These are phyloP conservation scores for Diaporthe caulivora DNA, from an alignment of 2,329 filamentous ascomycete genomes.

Conservation along the genomic window DNA sequence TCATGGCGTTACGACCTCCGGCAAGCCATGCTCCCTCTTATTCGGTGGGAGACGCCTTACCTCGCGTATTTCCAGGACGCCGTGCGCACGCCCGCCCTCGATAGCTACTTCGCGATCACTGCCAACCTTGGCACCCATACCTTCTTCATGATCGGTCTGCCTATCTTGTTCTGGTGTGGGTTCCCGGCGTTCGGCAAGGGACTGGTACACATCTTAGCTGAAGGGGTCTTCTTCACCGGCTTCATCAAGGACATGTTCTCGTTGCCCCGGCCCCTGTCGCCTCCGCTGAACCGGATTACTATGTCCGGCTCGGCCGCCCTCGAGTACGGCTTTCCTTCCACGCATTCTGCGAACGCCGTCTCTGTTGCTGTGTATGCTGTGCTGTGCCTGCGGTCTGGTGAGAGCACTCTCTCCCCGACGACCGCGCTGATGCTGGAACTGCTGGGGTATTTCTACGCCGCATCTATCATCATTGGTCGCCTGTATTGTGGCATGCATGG, in stretches of 20 bases:
- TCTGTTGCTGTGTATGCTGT: conserved; percentile 91
- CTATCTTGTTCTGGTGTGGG: conserved; percentile 97
- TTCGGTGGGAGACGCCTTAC: conserved; percentile 95
- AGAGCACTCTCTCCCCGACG: conserved; percentile 70
- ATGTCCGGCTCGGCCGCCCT: conserved; percentile 96
- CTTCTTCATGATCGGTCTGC: conserved; percentile 97
- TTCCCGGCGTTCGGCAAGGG: conserved; percentile 87
- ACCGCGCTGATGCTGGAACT: conserved; percentile 74
- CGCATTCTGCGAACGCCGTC: conserved; percentile 96
- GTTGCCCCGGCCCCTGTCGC: conserved; percentile 90
- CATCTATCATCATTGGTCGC: conserved; percentile 90
- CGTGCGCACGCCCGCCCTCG: conserved; percentile 84
- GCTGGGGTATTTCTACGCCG: conserved; percentile 84
- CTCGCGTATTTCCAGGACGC: conserved; percentile 87
- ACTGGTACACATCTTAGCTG: conserved; percentile 80
- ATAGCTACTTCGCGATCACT: conserved; percentile 96
- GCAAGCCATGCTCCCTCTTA: conserved; percentile 84
- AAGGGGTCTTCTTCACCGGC: conserved; percentile 88
- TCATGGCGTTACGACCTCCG: conserved; percentile 90
- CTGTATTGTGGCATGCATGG: conserved; percentile 99
- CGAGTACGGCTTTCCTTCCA: conserved; percentile 97
- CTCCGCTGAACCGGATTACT: conserved; percentile 92
- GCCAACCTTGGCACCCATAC: conserved; percentile 98
- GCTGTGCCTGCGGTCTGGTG: conserved; percentile 74
- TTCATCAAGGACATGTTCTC: conserved; percentile 96